Base-by-base conservation (phyloP, 345 rosid species). In the Erodium maritimum region DNA sequence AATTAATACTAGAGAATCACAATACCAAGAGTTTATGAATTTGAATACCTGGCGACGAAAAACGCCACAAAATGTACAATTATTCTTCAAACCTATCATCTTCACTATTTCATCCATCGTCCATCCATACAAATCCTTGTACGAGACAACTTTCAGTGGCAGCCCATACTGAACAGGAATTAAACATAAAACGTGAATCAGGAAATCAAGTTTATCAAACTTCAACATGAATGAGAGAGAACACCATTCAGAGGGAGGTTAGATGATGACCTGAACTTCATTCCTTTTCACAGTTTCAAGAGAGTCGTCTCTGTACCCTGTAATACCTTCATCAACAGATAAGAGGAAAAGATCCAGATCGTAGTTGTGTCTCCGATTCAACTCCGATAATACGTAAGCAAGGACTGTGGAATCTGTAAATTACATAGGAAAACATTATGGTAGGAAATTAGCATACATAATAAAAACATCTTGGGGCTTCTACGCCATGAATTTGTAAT, bases 91-190 rank as follows among this genome's bases (percentile, higher is more conserved):
- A 55, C 96, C 96, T 17, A 91, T 91, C 86, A 86, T 81, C 77
- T 85, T 86, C 50, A 91, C 98, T 68, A 91, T 88, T 70, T 91
- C 98, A 56, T 91, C 98, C 98, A 88, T 91, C 1, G 98, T 91
- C 98, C 98, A 88, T 68, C 98, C 98, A 72, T 91, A 91, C 52
- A 91, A 76, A 70, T 91, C 96, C 82, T 88, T 88, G 82, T 91
- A 91, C 14, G 98, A 88, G 67, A 89, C 85, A 56, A 88, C 83
- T 79, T 84, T 74, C 21, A 91, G 79, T 5, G 98, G 96, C 67
- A 91, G 70, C 5, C 86, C 95, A 77, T 91, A 91, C 98, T 91
- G 72, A 33, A 34, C 12, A 46, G 2, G 17, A 56, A 48, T 20
- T 19, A 57, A 16, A 67, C 17, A 57, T 0, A 59, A 11, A 50